These are phyloP conservation scores for Rhizophlyctis rosea DNA, from an alignment of 192 early-diverging fungal species.

Conservation along the genomic window DNA sequence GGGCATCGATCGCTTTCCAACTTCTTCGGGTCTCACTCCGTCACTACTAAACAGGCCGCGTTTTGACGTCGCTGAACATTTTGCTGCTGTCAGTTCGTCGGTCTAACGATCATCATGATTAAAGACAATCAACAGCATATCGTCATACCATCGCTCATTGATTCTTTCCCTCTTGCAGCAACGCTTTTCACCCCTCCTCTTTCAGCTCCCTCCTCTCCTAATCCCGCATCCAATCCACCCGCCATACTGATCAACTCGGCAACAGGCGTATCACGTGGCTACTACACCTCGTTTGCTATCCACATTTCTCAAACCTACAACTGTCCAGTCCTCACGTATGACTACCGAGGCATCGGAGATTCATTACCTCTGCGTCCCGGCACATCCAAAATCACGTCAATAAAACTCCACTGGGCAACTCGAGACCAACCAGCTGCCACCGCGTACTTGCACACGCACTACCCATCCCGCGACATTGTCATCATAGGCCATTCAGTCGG, in stretches of 20 bases:
- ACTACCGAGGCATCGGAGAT: constrained; percentile 21
- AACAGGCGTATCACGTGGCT: constrained; percentile 11
- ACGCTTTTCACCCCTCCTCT: background rate
- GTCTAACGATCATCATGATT: too few species aligned
- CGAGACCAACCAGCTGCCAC: constrained; percentile 17
- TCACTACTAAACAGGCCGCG: too few species aligned
- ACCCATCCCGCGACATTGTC: constrained; percentile 16
- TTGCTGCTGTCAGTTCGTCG: too few species aligned
- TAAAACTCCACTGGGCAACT: constrained; percentile 14
- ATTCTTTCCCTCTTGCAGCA: constrained; percentile 1
- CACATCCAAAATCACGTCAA: background rate
- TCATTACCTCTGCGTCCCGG: background rate
- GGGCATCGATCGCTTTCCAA: too few species aligned
- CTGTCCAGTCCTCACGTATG: constrained; percentile 4
- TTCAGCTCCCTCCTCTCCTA: background rate
- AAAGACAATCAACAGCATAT: too few species aligned
- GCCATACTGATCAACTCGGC: constrained; percentile 18
- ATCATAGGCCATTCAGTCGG: constrained; percentile 15
- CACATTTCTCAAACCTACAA: constrained; percentile 2
- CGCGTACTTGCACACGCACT: background rate
- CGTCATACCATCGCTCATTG: too few species aligned
- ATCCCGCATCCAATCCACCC: constrained; percentile 1
- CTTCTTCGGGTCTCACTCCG: too few species aligned
- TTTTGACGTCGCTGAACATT: too few species aligned
- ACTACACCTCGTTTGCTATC: constrained; percentile 17